Evolutionary conservation across 805 yeast species (phyloP).

Genomic region (Teunomyces lycoperdinae): DNA sequence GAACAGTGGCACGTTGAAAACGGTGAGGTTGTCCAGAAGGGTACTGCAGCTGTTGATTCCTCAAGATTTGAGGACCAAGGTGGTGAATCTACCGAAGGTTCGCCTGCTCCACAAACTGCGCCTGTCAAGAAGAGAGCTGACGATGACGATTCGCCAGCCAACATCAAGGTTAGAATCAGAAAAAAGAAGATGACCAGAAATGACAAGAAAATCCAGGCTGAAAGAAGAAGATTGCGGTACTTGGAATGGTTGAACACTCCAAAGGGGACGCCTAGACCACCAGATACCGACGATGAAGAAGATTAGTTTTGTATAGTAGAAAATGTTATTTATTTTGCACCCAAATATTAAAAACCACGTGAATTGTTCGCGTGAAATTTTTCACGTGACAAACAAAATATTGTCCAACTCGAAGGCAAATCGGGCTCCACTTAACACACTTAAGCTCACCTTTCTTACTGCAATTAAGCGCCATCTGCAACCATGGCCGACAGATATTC

Average conservation of each 20-base stretch:
- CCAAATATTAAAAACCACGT: background rate
- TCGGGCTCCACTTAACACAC: background rate
- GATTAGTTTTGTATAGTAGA: slow-evolving; percentile 20
- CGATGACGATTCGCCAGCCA: slow-evolving; percentile 91
- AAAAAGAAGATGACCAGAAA: slow-evolving; percentile 98
- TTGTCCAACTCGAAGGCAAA: slow-evolving; percentile 11
- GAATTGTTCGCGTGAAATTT: too few relatives aligned
- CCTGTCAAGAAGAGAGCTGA: slow-evolving; percentile 43
- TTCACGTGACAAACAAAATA: background rate
- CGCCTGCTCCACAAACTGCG: slow-evolving; percentile 31
- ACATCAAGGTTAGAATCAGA: slow-evolving; percentile 86
- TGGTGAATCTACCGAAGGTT: slow-evolving; percentile 46
- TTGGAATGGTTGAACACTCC: slow-evolving; percentile 94
- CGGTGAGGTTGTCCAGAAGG: slow-evolving; percentile 84
- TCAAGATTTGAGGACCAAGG: slow-evolving; percentile 82
- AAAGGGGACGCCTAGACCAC: slow-evolving; percentile 96
- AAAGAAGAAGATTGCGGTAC: slow-evolving; percentile 91
- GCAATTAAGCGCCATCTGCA: background rate
- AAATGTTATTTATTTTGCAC: background rate
- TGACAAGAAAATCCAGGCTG: slow-evolving; percentile 87
- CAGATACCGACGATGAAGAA: slow-evolving; percentile 91
- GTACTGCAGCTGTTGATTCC: slow-evolving; percentile 69
- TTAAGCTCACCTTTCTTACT: too few relatives aligned
- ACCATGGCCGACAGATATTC: slow-evolving; percentile 97
- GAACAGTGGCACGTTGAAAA: slow-evolving; percentile 98